Conservation (phyloP, 73 alveolate genomes). For the Halteria grandinella region DNA sequence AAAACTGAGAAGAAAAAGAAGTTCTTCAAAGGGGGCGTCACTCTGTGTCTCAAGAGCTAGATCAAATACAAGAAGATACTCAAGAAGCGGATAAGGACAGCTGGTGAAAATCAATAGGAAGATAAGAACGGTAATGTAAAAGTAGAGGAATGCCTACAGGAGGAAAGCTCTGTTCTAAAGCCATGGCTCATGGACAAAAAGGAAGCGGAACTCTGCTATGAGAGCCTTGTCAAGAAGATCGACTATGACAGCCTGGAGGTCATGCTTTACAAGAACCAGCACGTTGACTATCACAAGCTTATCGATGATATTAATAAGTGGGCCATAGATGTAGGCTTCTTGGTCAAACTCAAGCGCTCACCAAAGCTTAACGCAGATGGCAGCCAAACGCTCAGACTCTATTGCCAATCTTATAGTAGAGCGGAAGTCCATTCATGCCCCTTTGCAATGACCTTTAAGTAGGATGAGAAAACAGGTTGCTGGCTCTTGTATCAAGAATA, state of each 20-base stretch:
- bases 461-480: conserved; percentile 37
- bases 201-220: no score
- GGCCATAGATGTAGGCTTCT: conserved; percentile 62
- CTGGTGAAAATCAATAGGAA: background rate
- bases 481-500: conserved; percentile 67
- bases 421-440: conserved; percentile 37
- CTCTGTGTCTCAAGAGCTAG: conserved; percentile 9
- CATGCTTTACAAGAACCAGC: conserved; percentile 28
- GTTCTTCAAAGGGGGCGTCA: background rate
- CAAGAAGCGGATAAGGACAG: background rate
- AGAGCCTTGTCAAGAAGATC: conserved; percentile 38
- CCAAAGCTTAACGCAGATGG: conserved; percentile 65
- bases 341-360: conserved; percentile 54
- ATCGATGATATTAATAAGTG: conserved; percentile 50
- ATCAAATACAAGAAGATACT: background rate
- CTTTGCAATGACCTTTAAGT: conserved; percentile 62
- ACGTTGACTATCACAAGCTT: conserved; percentile 42
- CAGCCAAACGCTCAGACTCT: conserved; percentile 51
- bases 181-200: no score
- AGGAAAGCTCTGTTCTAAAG: no score
- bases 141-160: no score
- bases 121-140: no score
- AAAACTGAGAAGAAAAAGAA: background rate
- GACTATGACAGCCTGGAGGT: conserved; percentile 61
- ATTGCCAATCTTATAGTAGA: conserved; percentile 39